Conservation (phyloP, 352 stramenopile species). For the Phytophthora sojae region DNA sequence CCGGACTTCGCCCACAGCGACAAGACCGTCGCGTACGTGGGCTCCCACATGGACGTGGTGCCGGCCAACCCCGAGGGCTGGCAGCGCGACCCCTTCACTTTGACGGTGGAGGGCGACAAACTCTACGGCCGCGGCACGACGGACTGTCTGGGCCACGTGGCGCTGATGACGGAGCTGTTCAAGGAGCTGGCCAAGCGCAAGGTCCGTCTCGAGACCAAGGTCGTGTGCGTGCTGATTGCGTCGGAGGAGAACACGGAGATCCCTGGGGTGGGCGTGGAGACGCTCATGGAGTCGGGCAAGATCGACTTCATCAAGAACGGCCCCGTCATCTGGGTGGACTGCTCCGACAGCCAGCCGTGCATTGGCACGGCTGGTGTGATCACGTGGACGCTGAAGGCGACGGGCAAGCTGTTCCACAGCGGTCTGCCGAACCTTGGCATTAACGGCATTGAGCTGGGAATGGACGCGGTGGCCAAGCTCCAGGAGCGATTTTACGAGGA, state of each 20-base stretch:
- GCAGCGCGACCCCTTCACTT: slow-evolving; percentile 88
- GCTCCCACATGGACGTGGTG: slow-evolving; percentile 93
- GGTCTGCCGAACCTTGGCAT: slow-evolving; percentile 89
- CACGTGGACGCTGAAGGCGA: slow-evolving; percentile 90
- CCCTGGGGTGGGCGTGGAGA: slow-evolving; percentile 85
- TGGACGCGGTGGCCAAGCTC: slow-evolving; percentile 84
- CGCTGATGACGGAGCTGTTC: slow-evolving; percentile 88
- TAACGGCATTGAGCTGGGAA: slow-evolving; percentile 88
- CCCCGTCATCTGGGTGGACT: slow-evolving; percentile 92
- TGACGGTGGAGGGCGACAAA: slow-evolving; percentile 90
- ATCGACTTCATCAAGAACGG: slow-evolving; percentile 94
- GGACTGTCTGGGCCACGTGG: slow-evolving; percentile 92
- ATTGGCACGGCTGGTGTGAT: slow-evolving; percentile 88
- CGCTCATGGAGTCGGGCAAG: slow-evolving; percentile 83
- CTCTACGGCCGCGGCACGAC: slow-evolving; percentile 93
- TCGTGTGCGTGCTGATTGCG: slow-evolving; percentile 91
- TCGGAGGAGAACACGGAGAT: slow-evolving; percentile 86
- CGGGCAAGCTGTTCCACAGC: slow-evolving; percentile 92
- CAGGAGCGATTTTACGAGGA: slow-evolving; percentile 92
- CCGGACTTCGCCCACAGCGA: slow-evolving; percentile 52
- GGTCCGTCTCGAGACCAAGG: slow-evolving; percentile 66
- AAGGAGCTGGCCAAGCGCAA: slow-evolving; percentile 74
- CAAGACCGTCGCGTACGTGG: slow-evolving; percentile 88
- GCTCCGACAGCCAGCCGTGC: slow-evolving; percentile 90
- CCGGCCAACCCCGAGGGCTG: slow-evolving; percentile 90